phyloP scores from a whole-genome alignment of 306 rosid genomes.

The Rosa lucieae region DNA sequence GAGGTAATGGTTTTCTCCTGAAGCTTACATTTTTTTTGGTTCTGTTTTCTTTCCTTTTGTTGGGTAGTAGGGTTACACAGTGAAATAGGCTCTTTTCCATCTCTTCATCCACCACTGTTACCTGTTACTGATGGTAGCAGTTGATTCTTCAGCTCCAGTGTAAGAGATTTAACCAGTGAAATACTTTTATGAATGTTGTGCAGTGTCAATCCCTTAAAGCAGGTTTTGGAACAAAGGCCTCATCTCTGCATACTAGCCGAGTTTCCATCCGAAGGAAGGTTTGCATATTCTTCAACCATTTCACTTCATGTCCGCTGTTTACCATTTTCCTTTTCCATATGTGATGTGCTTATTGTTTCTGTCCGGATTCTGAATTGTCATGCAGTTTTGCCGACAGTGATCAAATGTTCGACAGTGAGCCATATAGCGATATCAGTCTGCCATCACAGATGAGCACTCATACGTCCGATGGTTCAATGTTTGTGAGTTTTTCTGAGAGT shows the following conservation, averaged over 20 bases:
- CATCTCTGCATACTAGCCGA: conserved; percentile 76
- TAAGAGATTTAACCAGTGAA: background rate
- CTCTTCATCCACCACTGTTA: background rate
- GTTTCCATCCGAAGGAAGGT: conserved; percentile 96
- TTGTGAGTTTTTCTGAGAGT: conserved; percentile 82
- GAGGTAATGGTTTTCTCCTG: conserved; percentile 45
- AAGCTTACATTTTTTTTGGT: background rate
- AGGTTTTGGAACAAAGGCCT: conserved; percentile 80
- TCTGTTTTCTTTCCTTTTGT: background rate
- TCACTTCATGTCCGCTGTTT: background rate
- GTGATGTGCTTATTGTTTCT: conserved; percentile 13
- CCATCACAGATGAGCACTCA: conserved; percentile 72
- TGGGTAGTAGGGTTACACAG: background rate
- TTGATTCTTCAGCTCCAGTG: background rate
- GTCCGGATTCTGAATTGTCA: conserved; percentile 35
- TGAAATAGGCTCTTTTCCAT: background rate
- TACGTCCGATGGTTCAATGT: conserved; percentile 66
- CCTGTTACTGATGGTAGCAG: background rate
- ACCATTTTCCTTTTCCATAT: background rate
- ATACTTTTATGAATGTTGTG: conserved; percentile 31
- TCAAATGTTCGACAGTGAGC: conserved; percentile 59
- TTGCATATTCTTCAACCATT: conserved; percentile 32
- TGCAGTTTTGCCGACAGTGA: conserved; percentile 76
- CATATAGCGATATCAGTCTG: conserved; percentile 66
- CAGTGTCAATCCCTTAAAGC: conserved; percentile 71